A percentile compares a stretch with the other conserved stretches of the same genome.
These are phyloP conservation scores for Apostasia shenzhenica DNA, from an alignment of 106 monocot genomes.

Conservation along the genomic window DNA sequence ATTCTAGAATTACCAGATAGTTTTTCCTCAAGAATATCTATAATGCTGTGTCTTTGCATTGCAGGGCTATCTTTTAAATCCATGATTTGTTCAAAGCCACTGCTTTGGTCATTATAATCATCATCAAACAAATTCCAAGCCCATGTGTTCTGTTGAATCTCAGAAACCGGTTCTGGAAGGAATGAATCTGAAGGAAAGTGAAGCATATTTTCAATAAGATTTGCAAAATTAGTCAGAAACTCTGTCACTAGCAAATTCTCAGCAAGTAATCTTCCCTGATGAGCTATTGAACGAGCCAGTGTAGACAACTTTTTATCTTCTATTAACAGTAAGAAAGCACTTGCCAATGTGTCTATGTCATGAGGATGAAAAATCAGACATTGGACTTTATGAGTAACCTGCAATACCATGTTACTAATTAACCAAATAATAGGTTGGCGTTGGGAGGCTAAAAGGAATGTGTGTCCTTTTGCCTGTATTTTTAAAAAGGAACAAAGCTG, in stretches of 20 bases:
- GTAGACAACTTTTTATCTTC: conserved; percentile 37
- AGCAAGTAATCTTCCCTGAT: conserved; percentile 34
- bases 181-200: conserved; percentile 77
- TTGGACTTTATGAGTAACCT: conserved; percentile 60
- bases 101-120: conserved; percentile 13
- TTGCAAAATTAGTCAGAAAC: conserved; percentile 52
- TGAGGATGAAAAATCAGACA: conserved; percentile 55
- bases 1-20: conserved; percentile 13
- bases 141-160: conserved; percentile 56
- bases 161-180: conserved; percentile 42
- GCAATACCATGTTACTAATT: conserved; percentile 7
- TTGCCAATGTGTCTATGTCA: conserved; percentile 34
- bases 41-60: conserved; percentile 25
- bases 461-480: not conserved
- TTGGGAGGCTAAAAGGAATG: not conserved
- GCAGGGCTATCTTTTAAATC: conserved; percentile 1
- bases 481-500: not conserved
- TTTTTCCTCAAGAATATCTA: conserved; percentile 49
- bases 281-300: conserved; percentile 36
- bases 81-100: conserved; percentile 4
- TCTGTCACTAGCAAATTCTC: conserved; percentile 68
- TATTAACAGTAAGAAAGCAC: conserved; percentile 47
- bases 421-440: not conserved
- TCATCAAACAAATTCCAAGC: conserved; percentile 58
- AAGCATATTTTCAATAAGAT: conserved; percentile 77